A percentile compares a stretch with the other conserved stretches of the same genome.
phyloP scores from a whole-genome alignment of 371 early-diverging fungal genomes.

The Apophysomyces sp. region DNA sequence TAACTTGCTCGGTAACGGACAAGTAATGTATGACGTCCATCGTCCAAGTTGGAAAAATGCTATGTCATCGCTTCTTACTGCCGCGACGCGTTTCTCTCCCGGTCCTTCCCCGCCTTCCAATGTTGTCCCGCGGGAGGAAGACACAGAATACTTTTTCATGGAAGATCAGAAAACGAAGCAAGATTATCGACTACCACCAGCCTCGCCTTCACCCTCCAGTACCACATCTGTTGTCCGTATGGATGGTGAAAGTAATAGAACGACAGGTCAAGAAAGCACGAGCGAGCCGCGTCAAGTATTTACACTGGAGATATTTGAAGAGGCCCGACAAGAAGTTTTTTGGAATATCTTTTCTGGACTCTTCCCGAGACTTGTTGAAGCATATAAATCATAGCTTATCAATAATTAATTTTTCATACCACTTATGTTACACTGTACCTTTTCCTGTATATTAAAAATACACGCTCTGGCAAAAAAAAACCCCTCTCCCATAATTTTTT shows the following conservation, averaged over 20 bases:
- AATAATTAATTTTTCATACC: not conserved
- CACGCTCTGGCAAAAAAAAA: too few species aligned
- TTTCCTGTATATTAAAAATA: too few species aligned
- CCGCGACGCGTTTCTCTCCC: not conserved
- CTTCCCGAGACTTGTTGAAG: constrained; percentile 28
- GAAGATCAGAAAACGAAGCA: not conserved
- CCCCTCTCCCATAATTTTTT: too few species aligned
- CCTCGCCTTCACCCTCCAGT: not conserved
- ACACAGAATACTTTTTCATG: not conserved
- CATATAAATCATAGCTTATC: constrained; percentile 8
- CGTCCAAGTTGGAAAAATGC: not conserved
- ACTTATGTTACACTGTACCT: not conserved
- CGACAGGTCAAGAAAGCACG: not conserved
- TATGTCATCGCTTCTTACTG: not conserved
- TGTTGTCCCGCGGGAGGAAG: not conserved
- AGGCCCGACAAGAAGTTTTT: constrained; percentile 28
- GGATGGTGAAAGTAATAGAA: not conserved
- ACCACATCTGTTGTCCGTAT: not conserved
- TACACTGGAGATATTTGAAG: constrained; percentile 19
- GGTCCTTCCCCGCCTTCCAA: not conserved
- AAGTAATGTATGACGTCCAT: not conserved
- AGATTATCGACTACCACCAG: not conserved
- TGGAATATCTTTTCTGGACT: constrained; percentile 37
- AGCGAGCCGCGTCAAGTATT: not conserved
- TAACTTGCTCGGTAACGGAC: constrained; percentile 1